Conservation (phyloP, 805 yeast genomes). For the Scheffersomyces ergatensis region DNA sequence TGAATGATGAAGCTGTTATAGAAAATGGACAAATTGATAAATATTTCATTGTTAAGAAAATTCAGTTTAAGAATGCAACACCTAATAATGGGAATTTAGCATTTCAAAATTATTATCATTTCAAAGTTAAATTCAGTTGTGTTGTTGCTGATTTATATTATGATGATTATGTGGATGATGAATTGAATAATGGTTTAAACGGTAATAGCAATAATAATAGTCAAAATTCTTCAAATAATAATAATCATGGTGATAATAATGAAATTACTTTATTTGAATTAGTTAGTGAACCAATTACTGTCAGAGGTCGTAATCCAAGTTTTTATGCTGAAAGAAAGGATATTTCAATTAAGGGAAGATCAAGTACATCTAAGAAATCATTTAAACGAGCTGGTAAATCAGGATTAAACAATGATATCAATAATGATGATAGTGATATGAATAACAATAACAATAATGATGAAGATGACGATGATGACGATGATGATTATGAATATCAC, state of each 20-base stretch:
- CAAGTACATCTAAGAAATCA: slow-evolving; percentile 14
- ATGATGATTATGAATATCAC: slow-evolving; percentile 2
- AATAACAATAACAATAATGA: slow-evolving; percentile 1
- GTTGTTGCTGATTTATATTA: slow-evolving; percentile 37
- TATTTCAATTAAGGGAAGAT: slow-evolving; percentile 34
- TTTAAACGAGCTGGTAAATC: slow-evolving; percentile 10
- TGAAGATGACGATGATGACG: slow-evolving; percentile 2
- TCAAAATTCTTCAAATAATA: slow-evolving; percentile 8
- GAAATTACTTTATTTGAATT: slow-evolving; percentile 30
- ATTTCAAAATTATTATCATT: slow-evolving; percentile 45
- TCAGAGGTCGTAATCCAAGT: slow-evolving; percentile 62
- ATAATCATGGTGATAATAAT: slow-evolving; percentile 17
- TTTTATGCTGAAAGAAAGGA: slow-evolving; percentile 55
- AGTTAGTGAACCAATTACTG: slow-evolving; percentile 47
- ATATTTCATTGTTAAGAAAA: slow-evolving; percentile 35
- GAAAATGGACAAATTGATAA: slow-evolving; percentile 22
- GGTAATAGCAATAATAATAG: slow-evolving; percentile 5
- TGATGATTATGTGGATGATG: slow-evolving; percentile 36
- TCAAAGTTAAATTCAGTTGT: slow-evolving; percentile 31
- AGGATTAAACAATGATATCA: background rate
- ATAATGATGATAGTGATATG: slow-evolving; percentile 1
- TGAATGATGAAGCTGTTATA: slow-evolving; percentile 20
- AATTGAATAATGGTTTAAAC: slow-evolving; percentile 12
- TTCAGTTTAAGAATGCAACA: slow-evolving; percentile 51
- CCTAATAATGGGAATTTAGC: slow-evolving; percentile 49